Conservation (phyloP, 345 rosid genomes). For the Barbarea vulgaris region DNA sequence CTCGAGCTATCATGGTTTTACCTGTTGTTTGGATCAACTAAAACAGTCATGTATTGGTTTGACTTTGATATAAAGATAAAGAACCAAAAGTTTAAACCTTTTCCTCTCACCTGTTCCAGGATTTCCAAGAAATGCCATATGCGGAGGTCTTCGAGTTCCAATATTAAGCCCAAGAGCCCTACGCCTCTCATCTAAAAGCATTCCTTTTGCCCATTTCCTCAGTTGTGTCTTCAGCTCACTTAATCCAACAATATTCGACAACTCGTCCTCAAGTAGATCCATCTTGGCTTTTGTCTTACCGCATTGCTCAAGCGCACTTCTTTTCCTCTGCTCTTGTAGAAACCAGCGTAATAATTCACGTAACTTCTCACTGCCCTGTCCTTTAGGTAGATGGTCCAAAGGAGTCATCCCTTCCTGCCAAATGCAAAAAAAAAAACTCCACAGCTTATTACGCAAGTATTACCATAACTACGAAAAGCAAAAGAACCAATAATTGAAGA, state of each 20-base stretch:
- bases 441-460: conserved; percentile 1
- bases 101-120: conserved; percentile 84
- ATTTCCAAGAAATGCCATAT: conserved; percentile 97
- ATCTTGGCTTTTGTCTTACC: conserved; percentile 80
- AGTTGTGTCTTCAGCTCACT: conserved; percentile 83
- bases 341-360: conserved; percentile 56
- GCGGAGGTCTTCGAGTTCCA: conserved; percentile 88
- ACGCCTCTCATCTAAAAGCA: conserved; percentile 98
- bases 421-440: conserved; percentile 3
- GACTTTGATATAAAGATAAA: not conserved
- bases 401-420: conserved; percentile 96
- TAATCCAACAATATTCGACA: conserved; percentile 77
- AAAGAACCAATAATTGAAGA: not conserved
- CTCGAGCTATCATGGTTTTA: conserved; percentile 97
- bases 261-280: conserved; percentile 84
- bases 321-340: conserved; percentile 82
- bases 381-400: conserved; percentile 75
- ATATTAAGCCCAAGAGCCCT: conserved; percentile 85
- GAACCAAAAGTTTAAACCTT: not conserved
- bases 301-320: conserved; percentile 77
- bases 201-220: conserved; percentile 96
- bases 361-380: conserved; percentile 77
- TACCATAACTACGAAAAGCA: not conserved
- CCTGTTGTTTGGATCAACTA: conserved; percentile 47
- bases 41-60: conserved; percentile 19